Conservation (phyloP, 2,329 filamentous ascomycete genomes). For the Aureobasidium musti region DNA sequence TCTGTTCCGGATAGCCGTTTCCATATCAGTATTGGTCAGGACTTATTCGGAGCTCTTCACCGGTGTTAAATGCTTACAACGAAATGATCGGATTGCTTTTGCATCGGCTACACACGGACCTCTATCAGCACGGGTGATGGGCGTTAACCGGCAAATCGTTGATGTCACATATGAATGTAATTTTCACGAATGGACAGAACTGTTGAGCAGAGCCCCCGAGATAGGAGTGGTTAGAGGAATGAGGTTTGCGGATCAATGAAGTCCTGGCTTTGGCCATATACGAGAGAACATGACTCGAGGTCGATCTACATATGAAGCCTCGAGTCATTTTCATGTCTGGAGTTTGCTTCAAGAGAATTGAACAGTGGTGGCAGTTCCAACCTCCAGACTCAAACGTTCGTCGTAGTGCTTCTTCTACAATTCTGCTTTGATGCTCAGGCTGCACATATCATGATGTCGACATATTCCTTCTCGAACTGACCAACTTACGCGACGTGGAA, state of each 20-base stretch:
- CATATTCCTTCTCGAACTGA: background rate
- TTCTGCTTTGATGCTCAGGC: background rate
- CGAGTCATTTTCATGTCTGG: background rate
- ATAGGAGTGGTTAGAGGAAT: background rate
- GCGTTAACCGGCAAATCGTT: constrained; percentile 18
- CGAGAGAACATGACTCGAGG: background rate
- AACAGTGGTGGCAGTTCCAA: background rate
- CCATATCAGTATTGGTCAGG: constrained; percentile 1
- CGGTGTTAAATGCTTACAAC: background rate
- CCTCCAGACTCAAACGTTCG: background rate
- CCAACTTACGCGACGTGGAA: background rate
- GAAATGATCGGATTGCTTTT: constrained; percentile 14
- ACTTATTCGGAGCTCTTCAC: background rate
- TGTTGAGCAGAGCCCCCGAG: constrained; percentile 17
- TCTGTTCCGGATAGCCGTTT: constrained; percentile 3
- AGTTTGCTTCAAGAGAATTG: background rate
- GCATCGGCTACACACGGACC: constrained; percentile 14
- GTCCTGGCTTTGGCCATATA: background rate
- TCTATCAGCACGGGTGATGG: constrained; percentile 6
- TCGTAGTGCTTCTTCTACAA: background rate
- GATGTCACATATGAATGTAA: background rate
- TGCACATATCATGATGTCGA: background rate
- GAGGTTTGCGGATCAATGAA: background rate
- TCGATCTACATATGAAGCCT: background rate
- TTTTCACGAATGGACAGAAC: background rate